These are phyloP conservation scores for Orobanche coerulescens DNA, from an alignment of 257 asterid genomes.

Conservation along the genomic window DNA sequence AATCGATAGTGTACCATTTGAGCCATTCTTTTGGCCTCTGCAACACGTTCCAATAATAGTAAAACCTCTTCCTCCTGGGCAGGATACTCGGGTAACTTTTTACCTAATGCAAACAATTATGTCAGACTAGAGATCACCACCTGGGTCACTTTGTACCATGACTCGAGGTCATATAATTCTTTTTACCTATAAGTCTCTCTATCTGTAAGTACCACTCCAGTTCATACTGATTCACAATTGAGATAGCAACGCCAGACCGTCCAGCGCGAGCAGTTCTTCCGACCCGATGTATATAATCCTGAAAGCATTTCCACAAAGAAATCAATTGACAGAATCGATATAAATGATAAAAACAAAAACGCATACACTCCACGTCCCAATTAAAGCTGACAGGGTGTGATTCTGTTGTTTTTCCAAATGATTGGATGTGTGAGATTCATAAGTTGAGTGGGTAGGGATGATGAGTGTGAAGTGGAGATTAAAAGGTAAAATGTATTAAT, in stretches of 20 bases:
- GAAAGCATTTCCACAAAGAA: conserved; percentile 16
- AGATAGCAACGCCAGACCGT: conserved; percentile 68
- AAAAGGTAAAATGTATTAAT: too few species aligned
- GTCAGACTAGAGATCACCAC: background rate
- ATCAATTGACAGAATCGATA: too few species aligned
- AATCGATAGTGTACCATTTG: conserved; percentile 39
- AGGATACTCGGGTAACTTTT: conserved; percentile 54
- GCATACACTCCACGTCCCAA: too few species aligned
- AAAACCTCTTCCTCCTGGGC: conserved; percentile 61
- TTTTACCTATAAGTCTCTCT: conserved; percentile 58
- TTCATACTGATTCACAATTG: conserved; percentile 68
- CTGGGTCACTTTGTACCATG: background rate
- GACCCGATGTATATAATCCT: conserved; percentile 78
- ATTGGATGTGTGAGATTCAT: too few species aligned
- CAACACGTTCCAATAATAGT: conserved; percentile 40
- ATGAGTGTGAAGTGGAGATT: too few species aligned
- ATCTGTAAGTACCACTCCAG: conserved; percentile 68
- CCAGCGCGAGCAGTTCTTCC: conserved; percentile 93
- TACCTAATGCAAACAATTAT: conserved; percentile 36
- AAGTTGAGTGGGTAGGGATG: too few species aligned
- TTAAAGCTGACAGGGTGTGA: too few species aligned
- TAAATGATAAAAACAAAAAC: too few species aligned
- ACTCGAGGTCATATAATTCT: background rate
- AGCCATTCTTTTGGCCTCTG: conserved; percentile 62
- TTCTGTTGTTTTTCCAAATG: too few species aligned